Percentiles rank a stretch among this genome's conserved stretches.
These are phyloP conservation scores for Intubia oerlemansii DNA, from an alignment of 2,329 filamentous ascomycete genomes.

Conservation along the genomic window DNA sequence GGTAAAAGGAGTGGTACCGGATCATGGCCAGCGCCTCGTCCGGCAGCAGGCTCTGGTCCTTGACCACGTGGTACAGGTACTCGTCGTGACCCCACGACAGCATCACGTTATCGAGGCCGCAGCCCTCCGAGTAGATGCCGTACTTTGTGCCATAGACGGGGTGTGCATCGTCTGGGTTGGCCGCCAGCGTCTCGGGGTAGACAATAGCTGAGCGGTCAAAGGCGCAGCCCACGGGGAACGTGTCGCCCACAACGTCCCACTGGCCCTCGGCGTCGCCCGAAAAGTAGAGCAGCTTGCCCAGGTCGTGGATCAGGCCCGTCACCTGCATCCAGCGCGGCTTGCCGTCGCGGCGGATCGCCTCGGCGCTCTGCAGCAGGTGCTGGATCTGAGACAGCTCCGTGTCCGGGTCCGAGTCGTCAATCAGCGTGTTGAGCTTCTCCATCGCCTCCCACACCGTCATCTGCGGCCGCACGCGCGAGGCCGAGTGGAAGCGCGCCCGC, in stretches of 20 bases:
- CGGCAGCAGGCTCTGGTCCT: slow-evolving; percentile 60
- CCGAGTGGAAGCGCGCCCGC: slow-evolving; percentile 46
- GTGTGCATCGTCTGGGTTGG: slow-evolving; percentile 54
- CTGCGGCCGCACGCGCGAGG: slow-evolving; percentile 38
- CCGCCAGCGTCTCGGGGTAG: slow-evolving; percentile 55
- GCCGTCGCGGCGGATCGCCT: slow-evolving; percentile 71
- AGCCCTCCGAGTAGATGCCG: slow-evolving; percentile 62
- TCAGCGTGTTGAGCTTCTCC: slow-evolving; percentile 76
- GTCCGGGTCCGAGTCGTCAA: slow-evolving; percentile 83
- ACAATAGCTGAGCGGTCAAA: slow-evolving; percentile 54
- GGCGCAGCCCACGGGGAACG: slow-evolving; percentile 57
- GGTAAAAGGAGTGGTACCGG: slow-evolving; percentile 81
- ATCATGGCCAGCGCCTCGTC: slow-evolving; percentile 80
- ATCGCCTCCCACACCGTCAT: slow-evolving; percentile 86
- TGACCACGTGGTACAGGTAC: slow-evolving; percentile 71
- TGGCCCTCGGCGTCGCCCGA: slow-evolving; percentile 69
- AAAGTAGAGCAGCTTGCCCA: slow-evolving; percentile 64
- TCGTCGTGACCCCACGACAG: slow-evolving; percentile 81
- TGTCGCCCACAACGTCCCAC: slow-evolving; percentile 85
- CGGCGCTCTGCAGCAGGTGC: slow-evolving; percentile 71
- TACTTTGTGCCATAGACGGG: slow-evolving; percentile 52
- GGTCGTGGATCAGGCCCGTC: slow-evolving; percentile 56
- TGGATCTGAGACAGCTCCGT: slow-evolving; percentile 75
- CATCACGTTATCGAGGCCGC: slow-evolving; percentile 74
- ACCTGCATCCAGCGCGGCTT: slow-evolving; percentile 70